These are phyloP conservation scores for Protostelium mycophagum DNA, from an alignment of 78 protist species.

Conservation along the genomic window DNA sequence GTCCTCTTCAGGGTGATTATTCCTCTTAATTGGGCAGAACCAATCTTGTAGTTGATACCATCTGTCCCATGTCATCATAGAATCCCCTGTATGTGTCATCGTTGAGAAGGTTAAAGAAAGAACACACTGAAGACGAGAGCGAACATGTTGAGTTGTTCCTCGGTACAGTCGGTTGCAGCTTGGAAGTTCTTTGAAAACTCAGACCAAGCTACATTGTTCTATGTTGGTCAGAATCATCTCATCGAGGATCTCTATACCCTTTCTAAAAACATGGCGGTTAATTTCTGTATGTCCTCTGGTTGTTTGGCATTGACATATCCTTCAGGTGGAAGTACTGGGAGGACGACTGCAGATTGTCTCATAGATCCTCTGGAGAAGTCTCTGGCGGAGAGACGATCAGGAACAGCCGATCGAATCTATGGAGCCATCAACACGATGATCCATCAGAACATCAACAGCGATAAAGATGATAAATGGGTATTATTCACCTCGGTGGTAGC, in stretches of 20 bases:
- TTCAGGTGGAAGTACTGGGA: background rate
- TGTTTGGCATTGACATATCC: background rate
- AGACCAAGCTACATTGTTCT: background rate
- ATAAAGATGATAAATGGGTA: too few species aligned
- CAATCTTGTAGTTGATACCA: background rate
- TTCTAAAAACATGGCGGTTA: background rate
- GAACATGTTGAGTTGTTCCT: background rate
- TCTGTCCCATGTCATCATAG: background rate
- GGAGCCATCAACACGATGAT: too few species aligned
- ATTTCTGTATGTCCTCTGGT: background rate
- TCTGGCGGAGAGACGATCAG: too few species aligned
- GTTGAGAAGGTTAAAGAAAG: background rate
- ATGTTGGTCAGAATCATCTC: background rate
- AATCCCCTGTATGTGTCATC: background rate
- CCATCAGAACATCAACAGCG: too few species aligned
- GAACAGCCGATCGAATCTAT: too few species aligned
- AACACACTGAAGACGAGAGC: background rate
- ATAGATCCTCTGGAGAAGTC: background rate
- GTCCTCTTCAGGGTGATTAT: background rate
- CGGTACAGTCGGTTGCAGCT: background rate
- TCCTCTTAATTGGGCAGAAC: background rate
- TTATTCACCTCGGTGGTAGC: too few species aligned
- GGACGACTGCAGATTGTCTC: background rate
- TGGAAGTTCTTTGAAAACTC: background rate
- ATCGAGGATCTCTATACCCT: background rate